Evolutionary conservation across 1,284 basidiomycete genomes (phyloP).

Genomic region (Pseudozyma flocculosa): DNA sequence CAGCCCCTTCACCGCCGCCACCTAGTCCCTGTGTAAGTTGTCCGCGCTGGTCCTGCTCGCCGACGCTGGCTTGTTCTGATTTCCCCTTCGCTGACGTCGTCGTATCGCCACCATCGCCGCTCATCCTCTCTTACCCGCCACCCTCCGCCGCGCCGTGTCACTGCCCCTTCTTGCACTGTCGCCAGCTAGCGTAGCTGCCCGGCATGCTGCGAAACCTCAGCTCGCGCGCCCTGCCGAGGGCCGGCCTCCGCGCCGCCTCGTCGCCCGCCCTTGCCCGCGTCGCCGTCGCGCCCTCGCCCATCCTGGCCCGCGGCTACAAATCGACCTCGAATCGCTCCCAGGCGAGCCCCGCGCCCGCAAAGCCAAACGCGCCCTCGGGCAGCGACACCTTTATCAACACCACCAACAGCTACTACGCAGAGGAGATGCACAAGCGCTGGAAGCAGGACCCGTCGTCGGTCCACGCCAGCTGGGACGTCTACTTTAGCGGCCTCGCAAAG

Average conservation of each 20-base stretch:
- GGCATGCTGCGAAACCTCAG: conserved; percentile 39
- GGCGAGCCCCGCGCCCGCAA: conserved; percentile 35
- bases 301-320: conserved; percentile 18
- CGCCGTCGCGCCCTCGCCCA: conserved; percentile 9
- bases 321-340: conserved; percentile 24
- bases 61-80: too few species aligned
- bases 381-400: conserved; percentile 61
- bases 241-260: conserved; percentile 15
- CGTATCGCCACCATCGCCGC: too few species aligned
- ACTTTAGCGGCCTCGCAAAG: conserved; percentile 90
- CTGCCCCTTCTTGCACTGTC: too few species aligned
- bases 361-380: conserved; percentile 42
- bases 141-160: too few species aligned
- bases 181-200: too few species aligned
- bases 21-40: too few species aligned
- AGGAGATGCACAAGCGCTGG: conserved; percentile 67
- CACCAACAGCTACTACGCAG: conserved; percentile 90
- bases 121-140: too few species aligned
- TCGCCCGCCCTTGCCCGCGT: conserved; percentile 26
- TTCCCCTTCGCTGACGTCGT: too few species aligned
- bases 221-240: conserved; percentile 30
- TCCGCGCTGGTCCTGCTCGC: too few species aligned
- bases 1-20: too few species aligned
- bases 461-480: conserved; percentile 90
- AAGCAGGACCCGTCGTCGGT: conserved; percentile 76